Base-by-base conservation (phyloP, 257 asterid species). In the Nicotiana benthamiana region DNA sequence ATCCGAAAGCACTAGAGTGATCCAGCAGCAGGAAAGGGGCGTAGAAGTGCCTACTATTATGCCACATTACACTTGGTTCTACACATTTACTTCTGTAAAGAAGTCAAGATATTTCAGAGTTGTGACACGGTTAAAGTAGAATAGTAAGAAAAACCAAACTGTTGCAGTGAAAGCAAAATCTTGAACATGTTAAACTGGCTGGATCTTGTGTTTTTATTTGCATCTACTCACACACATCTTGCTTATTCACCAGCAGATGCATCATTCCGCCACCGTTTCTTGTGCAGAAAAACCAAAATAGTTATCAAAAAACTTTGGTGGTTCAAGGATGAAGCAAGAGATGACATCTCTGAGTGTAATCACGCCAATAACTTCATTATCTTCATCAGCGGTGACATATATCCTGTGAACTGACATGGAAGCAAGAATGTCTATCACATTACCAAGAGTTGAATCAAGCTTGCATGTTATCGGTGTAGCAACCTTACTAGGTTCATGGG, bases 341-440 rank as follows among this genome's bases (percentile, higher is more conserved):
- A 90, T 92, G 51, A 94, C 97, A 74, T 92, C 97, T 83, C 97
- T 86, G 11, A 92, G 91, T 2, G 99, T 93, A 16, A 93, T 85
- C 40, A 95, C 93, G 0, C 98, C 95, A 5, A 81, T 28, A 5
- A 90, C 91, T 60, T 90, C 87, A 60, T 80, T 81, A 15, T 60
- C 76, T 40, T 46, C 85, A 1, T 82, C 92, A 4, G 86, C 75
- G 6, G 88, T 92, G 43, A 90, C 92, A 53, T 94, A 90, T 82
- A 94, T 89, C 61, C 98, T 85, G 80, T 92, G 93, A 79, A 91
- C 95, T 5, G 85, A 83, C 75, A 81, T 85, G 4, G 88, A 79
- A 40, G 96, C 89, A 24, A 94, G 93, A 0, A 85, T 86, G 40
- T 90, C 90, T 15, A 93, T 93, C 87, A 90, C 96, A 15, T 48